A percentile compares a stretch with the other conserved stretches of the same genome.
phyloP scores from a whole-genome alignment of 2,329 filamentous ascomycete species.

The Exophiala sp. region DNA sequence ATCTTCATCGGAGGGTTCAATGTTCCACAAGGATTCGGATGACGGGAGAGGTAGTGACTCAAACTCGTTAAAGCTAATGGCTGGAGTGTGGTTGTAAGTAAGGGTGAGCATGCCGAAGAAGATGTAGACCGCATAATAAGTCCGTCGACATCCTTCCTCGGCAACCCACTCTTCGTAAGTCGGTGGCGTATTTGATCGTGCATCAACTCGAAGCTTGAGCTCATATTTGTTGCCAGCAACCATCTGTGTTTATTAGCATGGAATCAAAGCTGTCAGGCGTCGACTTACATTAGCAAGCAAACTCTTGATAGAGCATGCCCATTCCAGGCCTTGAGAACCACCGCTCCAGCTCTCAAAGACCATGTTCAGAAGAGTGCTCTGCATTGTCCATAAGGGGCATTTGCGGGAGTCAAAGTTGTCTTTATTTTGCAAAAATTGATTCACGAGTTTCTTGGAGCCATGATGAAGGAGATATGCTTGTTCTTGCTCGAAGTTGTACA shows the following conservation, averaged over 20 bases:
- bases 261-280: not conserved
- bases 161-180: conserved; percentile 89
- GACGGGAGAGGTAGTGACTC: conserved; percentile 88
- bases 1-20: conserved; percentile 69
- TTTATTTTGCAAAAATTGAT: conserved; percentile 95
- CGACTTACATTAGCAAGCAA: conserved; percentile 69
- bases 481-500: conserved; percentile 96
- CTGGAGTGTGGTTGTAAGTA: conserved; percentile 96
- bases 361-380: conserved; percentile 95
- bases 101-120: conserved; percentile 94
- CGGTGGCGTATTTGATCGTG: conserved; percentile 67
- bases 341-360: conserved; percentile 99
- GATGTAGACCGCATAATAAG: conserved; percentile 97
- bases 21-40: conserved; percentile 89
- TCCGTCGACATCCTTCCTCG: conserved; percentile 91
- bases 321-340: conserved; percentile 93
- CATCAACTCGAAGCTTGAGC: conserved; percentile 85
- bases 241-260: conserved; percentile 53
- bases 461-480: conserved; percentile 97
- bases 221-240: conserved; percentile 96
- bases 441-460: conserved; percentile 93
- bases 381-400: conserved; percentile 97
- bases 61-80: conserved; percentile 97
- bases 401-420: conserved; percentile 98
- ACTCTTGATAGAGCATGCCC: conserved; percentile 98